Conservation (phyloP, 1,284 basidiomycete genomes). For the Veloporphyrellus conicus region DNA sequence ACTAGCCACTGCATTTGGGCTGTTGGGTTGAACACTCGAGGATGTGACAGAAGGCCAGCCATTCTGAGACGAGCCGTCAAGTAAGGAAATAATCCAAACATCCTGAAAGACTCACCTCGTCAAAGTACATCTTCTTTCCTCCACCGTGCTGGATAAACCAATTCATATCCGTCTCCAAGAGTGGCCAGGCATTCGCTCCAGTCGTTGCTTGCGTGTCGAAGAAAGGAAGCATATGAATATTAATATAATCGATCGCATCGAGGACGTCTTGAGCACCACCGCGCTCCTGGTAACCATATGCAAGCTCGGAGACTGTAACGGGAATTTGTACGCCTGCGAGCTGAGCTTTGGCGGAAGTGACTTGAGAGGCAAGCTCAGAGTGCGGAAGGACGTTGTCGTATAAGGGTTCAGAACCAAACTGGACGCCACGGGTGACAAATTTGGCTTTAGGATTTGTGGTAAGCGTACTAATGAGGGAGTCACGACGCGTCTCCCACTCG, state of each 20-base stretch:
- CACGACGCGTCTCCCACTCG: conserved; percentile 53
- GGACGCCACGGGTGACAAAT: conserved; percentile 62
- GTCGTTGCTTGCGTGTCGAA: conserved; percentile 48
- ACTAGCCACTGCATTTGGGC: conserved; percentile 47
- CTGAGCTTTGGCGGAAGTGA: conserved; percentile 46
- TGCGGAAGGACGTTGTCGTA: conserved; percentile 58
- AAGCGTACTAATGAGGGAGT: conserved; percentile 52
- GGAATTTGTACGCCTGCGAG: conserved; percentile 55
- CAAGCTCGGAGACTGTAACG: conserved; percentile 57
- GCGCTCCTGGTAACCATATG: conserved; percentile 48
- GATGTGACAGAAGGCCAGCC: conserved; percentile 69
- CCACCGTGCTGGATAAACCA: conserved; percentile 59
- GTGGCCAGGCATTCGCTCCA: conserved; percentile 48
- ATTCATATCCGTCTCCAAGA: conserved; percentile 54
- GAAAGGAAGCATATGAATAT: conserved; percentile 73
- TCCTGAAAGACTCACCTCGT: conserved; percentile 42
- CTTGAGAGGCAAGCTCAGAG: conserved; percentile 52
- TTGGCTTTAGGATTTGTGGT: conserved; percentile 62
- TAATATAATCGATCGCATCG: conserved; percentile 60
- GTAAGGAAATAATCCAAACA: not conserved
- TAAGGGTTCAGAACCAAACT: conserved; percentile 74
- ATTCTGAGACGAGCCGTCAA: conserved; percentile 43
- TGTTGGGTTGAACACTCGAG: conserved; percentile 56
- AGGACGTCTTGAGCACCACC: conserved; percentile 57
- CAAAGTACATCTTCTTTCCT: conserved; percentile 70